These are phyloP conservation scores for Asterophora lycoperdoides DNA, from an alignment of 768 basidiomycete genomes.

Conservation along the genomic window DNA sequence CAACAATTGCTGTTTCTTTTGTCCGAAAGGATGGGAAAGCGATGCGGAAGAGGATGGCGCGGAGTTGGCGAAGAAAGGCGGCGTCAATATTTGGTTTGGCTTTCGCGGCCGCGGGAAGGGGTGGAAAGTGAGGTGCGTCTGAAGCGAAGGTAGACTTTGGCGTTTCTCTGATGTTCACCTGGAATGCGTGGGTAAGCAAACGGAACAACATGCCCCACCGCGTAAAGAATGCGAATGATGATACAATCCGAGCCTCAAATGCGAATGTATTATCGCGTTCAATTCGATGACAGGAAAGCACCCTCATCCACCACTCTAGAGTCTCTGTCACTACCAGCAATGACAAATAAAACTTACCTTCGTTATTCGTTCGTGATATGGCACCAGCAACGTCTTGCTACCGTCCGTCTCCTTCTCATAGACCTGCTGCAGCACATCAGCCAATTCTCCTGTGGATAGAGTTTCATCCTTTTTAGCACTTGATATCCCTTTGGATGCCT, in stretches of 20 bases:
- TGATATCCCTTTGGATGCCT: slow-evolving; percentile 26
- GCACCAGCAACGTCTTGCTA: slow-evolving; percentile 61
- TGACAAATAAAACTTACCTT: slow-evolving; percentile 40
- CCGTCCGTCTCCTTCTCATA: slow-evolving; percentile 59
- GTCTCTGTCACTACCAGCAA: too few species aligned
- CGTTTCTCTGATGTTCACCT: slow-evolving; percentile 48
- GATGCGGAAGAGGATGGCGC: slow-evolving; percentile 67
- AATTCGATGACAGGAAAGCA: too few species aligned
- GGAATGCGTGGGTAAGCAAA: neutral
- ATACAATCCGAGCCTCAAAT: too few species aligned
- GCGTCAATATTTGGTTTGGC: slow-evolving; percentile 65
- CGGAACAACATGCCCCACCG: neutral
- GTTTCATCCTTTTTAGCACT: slow-evolving; percentile 23
- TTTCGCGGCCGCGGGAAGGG: slow-evolving; percentile 36
- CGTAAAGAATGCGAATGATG: neutral
- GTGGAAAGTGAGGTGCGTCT: slow-evolving; percentile 61
- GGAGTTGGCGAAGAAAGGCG: slow-evolving; percentile 67
- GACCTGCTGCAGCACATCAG: slow-evolving; percentile 52
- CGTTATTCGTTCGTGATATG: slow-evolving; percentile 57
- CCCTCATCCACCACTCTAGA: too few species aligned
- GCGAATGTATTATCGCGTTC: too few species aligned
- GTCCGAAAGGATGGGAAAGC: slow-evolving; percentile 59
- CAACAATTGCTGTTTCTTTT: slow-evolving; percentile 70
- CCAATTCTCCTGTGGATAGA: slow-evolving; percentile 38
- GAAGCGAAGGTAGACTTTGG: slow-evolving; percentile 42